phyloP scores from a whole-genome alignment of 306 rosid genomes.

The Lotus japonicus region DNA sequence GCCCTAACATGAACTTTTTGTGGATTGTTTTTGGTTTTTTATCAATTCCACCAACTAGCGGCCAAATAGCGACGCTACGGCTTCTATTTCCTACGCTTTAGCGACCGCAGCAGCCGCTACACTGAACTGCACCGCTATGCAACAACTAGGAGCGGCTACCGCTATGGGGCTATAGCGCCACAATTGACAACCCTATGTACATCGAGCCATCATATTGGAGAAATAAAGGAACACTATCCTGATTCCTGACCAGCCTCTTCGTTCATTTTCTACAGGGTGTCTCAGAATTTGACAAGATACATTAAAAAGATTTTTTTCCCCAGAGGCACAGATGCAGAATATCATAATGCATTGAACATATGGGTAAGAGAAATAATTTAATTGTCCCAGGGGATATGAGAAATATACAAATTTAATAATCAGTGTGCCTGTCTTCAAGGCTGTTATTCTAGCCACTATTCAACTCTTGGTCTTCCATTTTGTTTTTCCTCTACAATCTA shows the following conservation, averaged over 20 bases:
- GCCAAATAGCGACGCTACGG: too few relatives aligned
- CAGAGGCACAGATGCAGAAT: background rate
- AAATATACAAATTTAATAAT: slow-evolving; percentile 7
- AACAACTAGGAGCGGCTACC: too few relatives aligned
- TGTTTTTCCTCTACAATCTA: background rate
- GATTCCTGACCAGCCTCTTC: background rate
- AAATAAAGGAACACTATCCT: background rate
- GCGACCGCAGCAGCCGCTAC: too few relatives aligned
- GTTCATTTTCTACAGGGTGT: background rate
- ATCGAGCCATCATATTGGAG: background rate
- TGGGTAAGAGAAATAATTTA: background rate
- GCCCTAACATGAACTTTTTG: too few relatives aligned
- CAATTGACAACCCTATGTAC: too few relatives aligned
- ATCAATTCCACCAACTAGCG: too few relatives aligned
- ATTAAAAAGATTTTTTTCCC: background rate
- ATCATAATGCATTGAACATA: slow-evolving; percentile 8
- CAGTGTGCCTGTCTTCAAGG: background rate
- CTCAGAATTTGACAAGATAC: slow-evolving; percentile 3
- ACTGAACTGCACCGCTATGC: too few relatives aligned
- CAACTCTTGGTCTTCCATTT: slow-evolving; percentile 5
- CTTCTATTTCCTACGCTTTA: too few relatives aligned
- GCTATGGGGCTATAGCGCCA: too few relatives aligned
- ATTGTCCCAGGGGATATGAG: background rate
- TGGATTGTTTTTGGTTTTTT: too few relatives aligned
- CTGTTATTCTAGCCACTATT: slow-evolving; percentile 5